These are phyloP conservation scores for Magnolia sinica DNA, from an alignment of 164 flowering plant species.

Conservation along the genomic window DNA sequence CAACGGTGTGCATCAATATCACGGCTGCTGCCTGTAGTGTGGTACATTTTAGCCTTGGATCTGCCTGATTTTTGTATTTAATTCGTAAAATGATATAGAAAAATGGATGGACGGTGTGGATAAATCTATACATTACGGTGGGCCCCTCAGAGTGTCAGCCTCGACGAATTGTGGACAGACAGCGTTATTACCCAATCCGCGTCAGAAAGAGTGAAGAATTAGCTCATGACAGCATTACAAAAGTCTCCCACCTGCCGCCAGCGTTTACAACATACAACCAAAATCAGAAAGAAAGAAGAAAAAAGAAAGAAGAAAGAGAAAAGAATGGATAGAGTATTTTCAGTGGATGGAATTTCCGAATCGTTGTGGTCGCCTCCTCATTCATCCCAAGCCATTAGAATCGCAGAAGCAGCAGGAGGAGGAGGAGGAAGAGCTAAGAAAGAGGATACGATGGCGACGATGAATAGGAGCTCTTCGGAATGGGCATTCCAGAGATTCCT, in stretches of 20 bases:
- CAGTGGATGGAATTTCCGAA: conserved; percentile 64
- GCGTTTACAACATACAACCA: background rate
- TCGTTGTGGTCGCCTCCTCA: conserved; percentile 48
- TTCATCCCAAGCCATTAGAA: background rate
- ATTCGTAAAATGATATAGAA: no score
- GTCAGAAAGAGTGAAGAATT: no score
- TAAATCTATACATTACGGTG: no score
- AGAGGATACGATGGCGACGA: conserved; percentile 15
- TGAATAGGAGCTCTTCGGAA: conserved; percentile 86
- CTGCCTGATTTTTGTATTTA: no score
- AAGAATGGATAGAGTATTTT: conserved; percentile 74
- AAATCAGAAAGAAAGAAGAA: background rate
- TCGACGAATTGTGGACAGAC: no score
- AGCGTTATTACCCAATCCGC: no score
- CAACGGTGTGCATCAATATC: no score
- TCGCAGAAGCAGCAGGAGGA: background rate
- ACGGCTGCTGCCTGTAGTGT: no score
- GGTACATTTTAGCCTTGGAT: no score
- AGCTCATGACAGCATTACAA: no score
- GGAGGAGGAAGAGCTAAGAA: conserved; percentile 1
- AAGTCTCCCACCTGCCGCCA: background rate
- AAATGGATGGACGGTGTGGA: no score
- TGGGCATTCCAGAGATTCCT: conserved; percentile 86
- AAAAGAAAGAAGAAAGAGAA: background rate
- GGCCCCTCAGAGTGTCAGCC: no score